Evolutionary conservation across 2,329 filamentous ascomycete species (phyloP).

Genomic region (Emericellopsis cladophorae): DNA sequence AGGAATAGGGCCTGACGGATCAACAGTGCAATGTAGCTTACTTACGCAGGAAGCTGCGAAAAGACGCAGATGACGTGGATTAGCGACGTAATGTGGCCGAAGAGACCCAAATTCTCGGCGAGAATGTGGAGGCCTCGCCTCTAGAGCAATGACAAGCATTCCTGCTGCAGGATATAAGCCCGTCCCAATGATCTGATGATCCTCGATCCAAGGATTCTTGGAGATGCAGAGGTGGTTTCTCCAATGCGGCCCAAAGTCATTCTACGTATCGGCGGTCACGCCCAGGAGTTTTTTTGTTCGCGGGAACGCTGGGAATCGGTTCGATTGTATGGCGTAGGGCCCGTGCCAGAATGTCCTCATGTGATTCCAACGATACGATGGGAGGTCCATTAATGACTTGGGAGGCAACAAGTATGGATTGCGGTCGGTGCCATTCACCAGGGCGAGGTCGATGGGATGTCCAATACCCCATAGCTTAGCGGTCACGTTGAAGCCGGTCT

Average conservation of each 20-base stretch:
- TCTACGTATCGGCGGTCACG: constrained; percentile 5
- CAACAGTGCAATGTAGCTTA: too few relatives aligned
- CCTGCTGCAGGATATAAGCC: constrained; percentile 15
- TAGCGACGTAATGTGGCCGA: too few relatives aligned
- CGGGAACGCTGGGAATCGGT: constrained; percentile 6
- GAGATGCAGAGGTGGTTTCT: constrained; percentile 14
- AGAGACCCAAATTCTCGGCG: too few relatives aligned
- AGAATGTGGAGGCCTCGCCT: too few relatives aligned
- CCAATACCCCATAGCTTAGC: constrained; percentile 2
- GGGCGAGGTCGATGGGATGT: neutral
- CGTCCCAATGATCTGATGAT: constrained; percentile 19
- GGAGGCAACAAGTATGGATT: neutral
- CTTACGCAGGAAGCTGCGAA: too few relatives aligned
- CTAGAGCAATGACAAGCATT: neutral
- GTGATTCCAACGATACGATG: constrained; percentile 12
- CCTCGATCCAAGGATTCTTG: constrained; percentile 16
- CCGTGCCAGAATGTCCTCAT: constrained; percentile 8
- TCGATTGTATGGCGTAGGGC: constrained; percentile 11
- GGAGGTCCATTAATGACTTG: constrained; percentile 4
- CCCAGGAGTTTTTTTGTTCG: constrained; percentile 16
- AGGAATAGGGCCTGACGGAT: too few relatives aligned
- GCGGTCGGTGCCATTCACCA: constrained; percentile 1
- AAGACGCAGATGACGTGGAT: too few relatives aligned
- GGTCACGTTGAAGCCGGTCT: constrained; percentile 1
- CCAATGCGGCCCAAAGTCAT: constrained; percentile 15